Evolutionary conservation across 352 stramenopile species (phyloP).

Genomic region (Blastocystis sp.): DNA sequence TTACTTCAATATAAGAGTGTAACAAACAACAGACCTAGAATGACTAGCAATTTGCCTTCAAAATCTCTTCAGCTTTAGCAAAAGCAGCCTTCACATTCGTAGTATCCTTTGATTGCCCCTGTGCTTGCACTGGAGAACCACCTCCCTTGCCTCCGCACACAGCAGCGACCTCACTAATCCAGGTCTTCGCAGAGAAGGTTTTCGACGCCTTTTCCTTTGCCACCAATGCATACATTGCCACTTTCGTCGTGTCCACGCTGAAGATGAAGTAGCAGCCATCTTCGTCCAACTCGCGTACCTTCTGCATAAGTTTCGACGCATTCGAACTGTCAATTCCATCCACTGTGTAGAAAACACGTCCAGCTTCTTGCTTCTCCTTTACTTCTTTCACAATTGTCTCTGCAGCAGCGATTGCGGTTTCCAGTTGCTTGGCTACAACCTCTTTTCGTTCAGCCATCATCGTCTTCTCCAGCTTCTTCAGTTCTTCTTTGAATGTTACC

Average conservation of each 20-base stretch:
- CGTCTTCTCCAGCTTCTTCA: slow-evolving; percentile 75
- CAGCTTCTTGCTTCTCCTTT: slow-evolving; percentile 64
- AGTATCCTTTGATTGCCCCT: slow-evolving; percentile 57
- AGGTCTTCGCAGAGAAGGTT: slow-evolving; percentile 80
- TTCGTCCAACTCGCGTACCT: slow-evolving; percentile 83
- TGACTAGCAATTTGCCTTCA: slow-evolving; percentile 9
- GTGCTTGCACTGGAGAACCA: slow-evolving; percentile 65
- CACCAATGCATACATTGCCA: slow-evolving; percentile 83
- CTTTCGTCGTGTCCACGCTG: slow-evolving; percentile 76
- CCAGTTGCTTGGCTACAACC: slow-evolving; percentile 66
- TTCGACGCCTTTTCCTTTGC: slow-evolving; percentile 71
- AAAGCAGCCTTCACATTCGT: slow-evolving; percentile 26
- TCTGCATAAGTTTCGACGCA: slow-evolving; percentile 81
- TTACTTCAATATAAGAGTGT: too few relatives aligned
- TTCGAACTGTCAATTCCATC: slow-evolving; percentile 81
- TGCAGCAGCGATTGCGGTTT: slow-evolving; percentile 67
- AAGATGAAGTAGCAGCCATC: slow-evolving; percentile 81
- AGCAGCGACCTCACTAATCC: slow-evolving; percentile 81
- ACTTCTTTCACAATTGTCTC: slow-evolving; percentile 64
- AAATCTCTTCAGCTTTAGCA: slow-evolving; percentile 49
- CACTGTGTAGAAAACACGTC: slow-evolving; percentile 72
- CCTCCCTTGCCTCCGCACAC: slow-evolving; percentile 86
- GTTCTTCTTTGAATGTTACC: slow-evolving; percentile 74
- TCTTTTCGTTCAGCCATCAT: slow-evolving; percentile 75
- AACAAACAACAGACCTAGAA: background rate